Evolutionary conservation across 345 rosid genomes (phyloP), one percentile per base, ranked within the genome.

Genomic region (Hibiscus tridactylites): DNA sequence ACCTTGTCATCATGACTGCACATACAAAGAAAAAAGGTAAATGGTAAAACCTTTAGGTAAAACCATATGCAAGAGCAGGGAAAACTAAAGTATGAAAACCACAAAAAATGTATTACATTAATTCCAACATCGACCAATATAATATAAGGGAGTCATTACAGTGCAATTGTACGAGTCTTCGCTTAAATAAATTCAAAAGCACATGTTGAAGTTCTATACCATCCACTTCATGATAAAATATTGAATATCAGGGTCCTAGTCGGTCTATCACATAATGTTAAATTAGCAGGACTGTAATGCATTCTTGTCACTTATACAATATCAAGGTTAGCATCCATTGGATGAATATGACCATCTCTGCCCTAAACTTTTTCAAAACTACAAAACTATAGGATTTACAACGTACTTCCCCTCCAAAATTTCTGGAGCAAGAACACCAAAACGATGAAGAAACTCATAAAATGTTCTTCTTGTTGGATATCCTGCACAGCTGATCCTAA

Each of bases 1-100:
- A 89, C 88, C 82, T 82, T 88, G 79, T 95, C 99, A 83, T 95
- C 99, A 75, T 83, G 84, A 79, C 99, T 95, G 86, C 66, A 73
- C 65, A 74, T 31, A 16, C n/a, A 64, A 70, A 60, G 37, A 61
- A 54, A 71, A 56, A 53, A 49, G 33, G 17, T 49, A 52, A 58
- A n/a, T 19, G 17, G 52, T 21, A 42, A 64, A 64, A 46, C 3
- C 57, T 21, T 21, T 21, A 21, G 24, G 24, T 21, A 21, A 21
- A 21, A 21, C 24, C 24, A 49, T 66, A 66, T 66, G 24, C 5
- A 28, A 46, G 3, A 46, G 21, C 13, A 47, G 29, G 69, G 7
- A 44, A 64, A 35, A 44, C 31, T 19, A 65, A 62, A 35, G 13
- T 5, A 46, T 5, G 39, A 47, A 9, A 26, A 19, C 66, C 46